Evolutionary conservation across 2,329 filamentous ascomycete species (phyloP), one percentile per base, ranked within the genome.

Genomic region (Elsinoe australis): DNA sequence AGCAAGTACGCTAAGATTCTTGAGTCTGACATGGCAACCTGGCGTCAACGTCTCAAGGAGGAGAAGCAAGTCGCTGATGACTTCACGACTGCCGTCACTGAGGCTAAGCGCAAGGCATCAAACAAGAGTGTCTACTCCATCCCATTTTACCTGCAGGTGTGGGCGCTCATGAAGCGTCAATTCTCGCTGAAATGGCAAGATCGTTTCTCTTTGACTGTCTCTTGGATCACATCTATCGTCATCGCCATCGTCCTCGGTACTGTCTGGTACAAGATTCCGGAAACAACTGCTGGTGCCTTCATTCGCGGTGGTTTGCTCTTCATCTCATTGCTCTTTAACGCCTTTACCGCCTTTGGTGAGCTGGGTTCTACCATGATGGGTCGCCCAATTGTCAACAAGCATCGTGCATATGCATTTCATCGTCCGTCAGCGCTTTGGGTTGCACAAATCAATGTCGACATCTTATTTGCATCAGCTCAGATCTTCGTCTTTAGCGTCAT

Each of bases 141-240:
- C 47, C 86, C 87, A 0, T 92, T 92, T 66, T 79, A 88, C 54
- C 70, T 86, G 1, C 88, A 94, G 62, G 74, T 92, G 17, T 89
- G 82, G 82, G 84, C 85, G 1, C 67, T 92, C 53, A 85, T 89
- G 75, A 83, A 87, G 63, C 79, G 87, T 4, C 87, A 94, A 62
- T 92, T 88, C 62, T 72, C 83, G 45, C 80, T 94, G 58, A 92
- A 92, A 69, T 82, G 87, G 70, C 86, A 94, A 64, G 87, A 94
- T 62, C 83, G 82, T 50, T 83, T 89, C 59, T 80, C 81, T n/a
- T 72, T 94, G 4, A 69, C 73, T 10, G 78, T 92, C 22, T 82
- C 82, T 1, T 92, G 85, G 85, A 64, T 75, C 32, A 81, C 78
- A 0, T 76, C 74, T 5, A 80, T 89, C 55, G 70, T 86, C 55